phyloP scores from a whole-genome alignment of 139 green algal genomes.

The Picocystis salinarum region DNA sequence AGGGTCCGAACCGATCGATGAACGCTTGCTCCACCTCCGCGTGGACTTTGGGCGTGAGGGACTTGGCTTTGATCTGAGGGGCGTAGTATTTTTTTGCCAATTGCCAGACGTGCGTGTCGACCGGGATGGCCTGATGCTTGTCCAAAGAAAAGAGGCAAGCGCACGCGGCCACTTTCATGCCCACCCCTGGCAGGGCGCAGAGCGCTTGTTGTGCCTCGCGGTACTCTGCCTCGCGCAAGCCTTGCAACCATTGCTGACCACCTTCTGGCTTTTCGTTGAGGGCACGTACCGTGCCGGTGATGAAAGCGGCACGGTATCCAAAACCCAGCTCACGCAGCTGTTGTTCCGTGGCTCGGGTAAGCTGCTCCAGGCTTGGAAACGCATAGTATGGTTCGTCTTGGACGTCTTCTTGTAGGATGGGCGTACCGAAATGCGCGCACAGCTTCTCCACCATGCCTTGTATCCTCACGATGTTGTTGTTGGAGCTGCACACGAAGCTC shows the following conservation, averaged over 20 bases:
- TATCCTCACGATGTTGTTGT: constrained; percentile 93
- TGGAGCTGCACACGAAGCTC: constrained; percentile 81
- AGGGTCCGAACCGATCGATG: constrained; percentile 46
- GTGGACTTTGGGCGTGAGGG: constrained; percentile 38
- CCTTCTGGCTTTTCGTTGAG: constrained; percentile 40
- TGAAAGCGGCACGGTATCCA: constrained; percentile 34
- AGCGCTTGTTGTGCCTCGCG: constrained; percentile 46
- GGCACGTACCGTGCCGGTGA: constrained; percentile 21
- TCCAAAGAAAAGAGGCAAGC: constrained; percentile 77
- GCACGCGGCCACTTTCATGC: constrained; percentile 83
- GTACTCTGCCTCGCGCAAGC: constrained; percentile 31
- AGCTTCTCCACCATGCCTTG: constrained; percentile 76
- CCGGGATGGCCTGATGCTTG: constrained; percentile 69
- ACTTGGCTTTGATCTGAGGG: constrained; percentile 48
- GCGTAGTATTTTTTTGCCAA: constrained; percentile 39
- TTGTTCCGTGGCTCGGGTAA: constrained; percentile 51
- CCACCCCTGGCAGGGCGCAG: constrained; percentile 58
- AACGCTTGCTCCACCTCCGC: constrained; percentile 34
- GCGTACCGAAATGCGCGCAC: constrained; percentile 46
- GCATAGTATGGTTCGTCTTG: constrained; percentile 26
- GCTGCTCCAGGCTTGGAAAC: constrained; percentile 73
- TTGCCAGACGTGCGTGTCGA: constrained; percentile 93
- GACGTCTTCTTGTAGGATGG: no score
- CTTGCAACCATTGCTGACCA: constrained; percentile 45
- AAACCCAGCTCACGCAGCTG: constrained; percentile 58